phyloP scores from a whole-genome alignment of 768 basidiomycete species.

The Gymnopilus junonius region DNA sequence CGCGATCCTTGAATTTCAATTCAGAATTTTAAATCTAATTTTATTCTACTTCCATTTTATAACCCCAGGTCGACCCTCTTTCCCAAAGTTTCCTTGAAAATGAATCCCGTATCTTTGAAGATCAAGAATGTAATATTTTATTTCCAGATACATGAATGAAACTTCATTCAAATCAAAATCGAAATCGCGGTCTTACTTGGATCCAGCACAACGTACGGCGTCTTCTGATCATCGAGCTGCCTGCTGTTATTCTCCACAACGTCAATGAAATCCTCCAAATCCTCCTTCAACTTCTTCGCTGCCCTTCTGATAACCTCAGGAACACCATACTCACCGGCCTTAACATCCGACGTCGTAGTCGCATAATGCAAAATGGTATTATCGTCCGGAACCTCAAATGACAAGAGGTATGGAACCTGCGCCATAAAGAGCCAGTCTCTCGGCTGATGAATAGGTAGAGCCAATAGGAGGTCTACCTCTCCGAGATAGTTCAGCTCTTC shows the following conservation, averaged over 20 bases:
- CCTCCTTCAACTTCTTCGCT: neutral
- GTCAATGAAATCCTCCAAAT: conserved; percentile 10
- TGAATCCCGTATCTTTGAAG: too few relatives aligned
- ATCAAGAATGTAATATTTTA: too few relatives aligned
- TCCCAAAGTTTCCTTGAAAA: too few relatives aligned
- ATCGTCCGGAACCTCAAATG: conserved; percentile 29
- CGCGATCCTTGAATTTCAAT: too few relatives aligned
- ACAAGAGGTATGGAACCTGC: conserved; percentile 33
- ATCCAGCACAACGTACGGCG: conserved; percentile 32
- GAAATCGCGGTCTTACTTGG: conserved; percentile 29
- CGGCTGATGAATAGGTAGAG: conserved; percentile 27
- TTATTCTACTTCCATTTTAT: too few relatives aligned
- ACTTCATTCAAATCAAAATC: conserved; percentile 33
- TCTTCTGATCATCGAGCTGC: conserved; percentile 34
- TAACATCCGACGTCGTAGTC: conserved; percentile 6
- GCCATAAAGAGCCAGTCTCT: conserved; percentile 33
- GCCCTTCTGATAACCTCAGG: neutral
- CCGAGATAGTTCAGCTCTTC: neutral
- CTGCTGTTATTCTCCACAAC: conserved; percentile 20
- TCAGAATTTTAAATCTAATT: too few relatives aligned
- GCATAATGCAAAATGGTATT: conserved; percentile 31
- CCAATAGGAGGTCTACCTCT: conserved; percentile 25
- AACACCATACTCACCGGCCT: neutral
- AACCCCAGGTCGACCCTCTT: too few relatives aligned
- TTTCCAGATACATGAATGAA: too few relatives aligned